Conservation (phyloP, 805 yeast genomes). For the Ascoidea tarda region DNA sequence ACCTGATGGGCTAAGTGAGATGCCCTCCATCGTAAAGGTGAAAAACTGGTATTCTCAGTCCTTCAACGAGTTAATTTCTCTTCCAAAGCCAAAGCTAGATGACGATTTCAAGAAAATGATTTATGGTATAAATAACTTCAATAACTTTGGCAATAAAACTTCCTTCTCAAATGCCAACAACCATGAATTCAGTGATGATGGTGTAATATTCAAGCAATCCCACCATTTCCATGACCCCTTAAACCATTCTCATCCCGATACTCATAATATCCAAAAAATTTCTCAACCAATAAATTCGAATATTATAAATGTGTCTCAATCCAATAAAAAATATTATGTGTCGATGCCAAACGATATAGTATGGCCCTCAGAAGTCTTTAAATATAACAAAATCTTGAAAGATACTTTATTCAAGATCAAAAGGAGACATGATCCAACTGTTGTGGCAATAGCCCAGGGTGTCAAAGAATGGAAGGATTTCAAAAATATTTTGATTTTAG, state of each 20-base stretch:
- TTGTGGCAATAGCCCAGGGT: slow-evolving; percentile 83
- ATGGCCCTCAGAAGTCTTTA: slow-evolving; percentile 65
- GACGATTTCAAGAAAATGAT: slow-evolving; percentile 26
- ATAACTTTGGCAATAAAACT: background rate
- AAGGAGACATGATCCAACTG: slow-evolving; percentile 83
- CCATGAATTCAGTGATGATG: slow-evolving; percentile 32
- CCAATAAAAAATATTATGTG: slow-evolving; percentile 30
- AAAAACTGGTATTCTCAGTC: slow-evolving; percentile 86
- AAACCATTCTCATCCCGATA: slow-evolving; percentile 7
- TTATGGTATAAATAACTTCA: slow-evolving; percentile 7
- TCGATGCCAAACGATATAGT: slow-evolving; percentile 37
- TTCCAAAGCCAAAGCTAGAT: slow-evolving; percentile 42
- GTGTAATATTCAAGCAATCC: slow-evolving; percentile 21
- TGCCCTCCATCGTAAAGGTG: slow-evolving; percentile 66
- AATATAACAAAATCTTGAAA: slow-evolving; percentile 55
- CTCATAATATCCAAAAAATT: background rate
- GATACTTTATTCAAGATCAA: slow-evolving; percentile 59
- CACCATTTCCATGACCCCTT: slow-evolving; percentile 9
- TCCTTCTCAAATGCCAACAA: slow-evolving; percentile 2
- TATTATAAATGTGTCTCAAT: background rate
- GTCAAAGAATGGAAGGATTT: slow-evolving; percentile 77
- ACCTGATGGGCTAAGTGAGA: slow-evolving; percentile 58
- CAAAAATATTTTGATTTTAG: slow-evolving; percentile 30
- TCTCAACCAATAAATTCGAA: background rate
- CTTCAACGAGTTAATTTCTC: slow-evolving; percentile 63